Percentiles rank a stretch among this genome's conserved stretches.
These are phyloP conservation scores for Cucurbita moschata DNA, from an alignment of 306 rosid species.

Conservation along the genomic window DNA sequence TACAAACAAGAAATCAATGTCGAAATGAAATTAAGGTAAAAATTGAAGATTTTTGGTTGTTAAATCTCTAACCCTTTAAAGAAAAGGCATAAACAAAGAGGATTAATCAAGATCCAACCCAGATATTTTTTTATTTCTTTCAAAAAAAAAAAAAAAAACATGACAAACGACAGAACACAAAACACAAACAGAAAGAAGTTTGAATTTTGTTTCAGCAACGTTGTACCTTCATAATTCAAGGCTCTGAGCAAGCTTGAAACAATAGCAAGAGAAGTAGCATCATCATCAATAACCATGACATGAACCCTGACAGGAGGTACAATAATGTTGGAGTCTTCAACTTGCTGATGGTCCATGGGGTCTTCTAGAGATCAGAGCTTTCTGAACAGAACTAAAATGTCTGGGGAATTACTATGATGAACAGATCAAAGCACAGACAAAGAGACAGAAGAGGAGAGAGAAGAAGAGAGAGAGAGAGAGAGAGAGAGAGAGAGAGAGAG, in stretches of 20 bases:
- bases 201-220: neutral
- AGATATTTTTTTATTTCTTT: neutral
- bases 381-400: neutral
- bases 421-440: neutral
- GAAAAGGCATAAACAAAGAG: neutral
- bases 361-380: neutral
- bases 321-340: neutral
- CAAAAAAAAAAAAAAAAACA: neutral
- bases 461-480: neutral
- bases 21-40: neutral
- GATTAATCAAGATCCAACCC: neutral
- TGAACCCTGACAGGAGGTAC: slow-evolving; percentile 2
- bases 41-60: neutral
- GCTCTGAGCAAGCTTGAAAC: slow-evolving; percentile 7
- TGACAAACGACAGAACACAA: neutral
- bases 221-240: slow-evolving; percentile 11
- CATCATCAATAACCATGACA: slow-evolving; percentile 14
- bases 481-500: neutral
- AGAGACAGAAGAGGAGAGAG: neutral
- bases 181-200: neutral
- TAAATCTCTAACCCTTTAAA: neutral
- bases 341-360: neutral
- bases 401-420: neutral
- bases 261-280: neutral
- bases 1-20: neutral